Conservation (phyloP, 1,284 basidiomycete genomes). For the Porogramme epimiltina region DNA sequence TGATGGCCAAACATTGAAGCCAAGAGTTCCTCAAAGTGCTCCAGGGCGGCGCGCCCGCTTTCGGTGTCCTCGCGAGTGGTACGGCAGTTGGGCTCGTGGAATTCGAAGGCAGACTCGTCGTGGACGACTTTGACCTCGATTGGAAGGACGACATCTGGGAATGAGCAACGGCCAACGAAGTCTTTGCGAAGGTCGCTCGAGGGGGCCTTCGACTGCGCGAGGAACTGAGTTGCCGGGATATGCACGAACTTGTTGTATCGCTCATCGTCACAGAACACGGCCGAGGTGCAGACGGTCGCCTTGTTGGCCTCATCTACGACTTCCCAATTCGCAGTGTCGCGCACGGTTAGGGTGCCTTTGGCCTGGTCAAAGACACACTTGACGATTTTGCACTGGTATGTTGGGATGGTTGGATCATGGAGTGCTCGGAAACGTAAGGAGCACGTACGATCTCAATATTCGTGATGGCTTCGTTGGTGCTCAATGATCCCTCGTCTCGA, state of each 20-base stretch:
- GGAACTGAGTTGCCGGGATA: neutral
- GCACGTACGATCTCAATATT: too few relatives aligned
- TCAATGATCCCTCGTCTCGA: too few relatives aligned
- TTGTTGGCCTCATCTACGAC: too few relatives aligned
- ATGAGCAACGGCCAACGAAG: neutral
- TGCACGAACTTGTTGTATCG: neutral
- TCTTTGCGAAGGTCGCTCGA: neutral
- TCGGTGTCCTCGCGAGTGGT: neutral
- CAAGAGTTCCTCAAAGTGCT: constrained; percentile 14
- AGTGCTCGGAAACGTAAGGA: too few relatives aligned
- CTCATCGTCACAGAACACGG: neutral
- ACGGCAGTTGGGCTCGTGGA: too few relatives aligned
- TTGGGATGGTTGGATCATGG: too few relatives aligned
- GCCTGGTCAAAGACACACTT: too few relatives aligned
- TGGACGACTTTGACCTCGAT: neutral
- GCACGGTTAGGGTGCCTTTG: too few relatives aligned
- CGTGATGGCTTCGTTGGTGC: too few relatives aligned
- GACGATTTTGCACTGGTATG: too few relatives aligned
- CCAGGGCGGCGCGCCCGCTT: neutral
- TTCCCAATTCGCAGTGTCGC: too few relatives aligned
- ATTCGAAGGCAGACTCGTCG: neutral
- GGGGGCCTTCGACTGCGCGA: neutral
- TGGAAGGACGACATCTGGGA: neutral
- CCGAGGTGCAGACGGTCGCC: neutral
- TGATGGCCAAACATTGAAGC: constrained; percentile 14